Percentiles rank a stretch among this genome's conserved stretches.
Conservation (phyloP, 768 basidiomycete species). For the Hysterangium stoloniferum region DNA sequence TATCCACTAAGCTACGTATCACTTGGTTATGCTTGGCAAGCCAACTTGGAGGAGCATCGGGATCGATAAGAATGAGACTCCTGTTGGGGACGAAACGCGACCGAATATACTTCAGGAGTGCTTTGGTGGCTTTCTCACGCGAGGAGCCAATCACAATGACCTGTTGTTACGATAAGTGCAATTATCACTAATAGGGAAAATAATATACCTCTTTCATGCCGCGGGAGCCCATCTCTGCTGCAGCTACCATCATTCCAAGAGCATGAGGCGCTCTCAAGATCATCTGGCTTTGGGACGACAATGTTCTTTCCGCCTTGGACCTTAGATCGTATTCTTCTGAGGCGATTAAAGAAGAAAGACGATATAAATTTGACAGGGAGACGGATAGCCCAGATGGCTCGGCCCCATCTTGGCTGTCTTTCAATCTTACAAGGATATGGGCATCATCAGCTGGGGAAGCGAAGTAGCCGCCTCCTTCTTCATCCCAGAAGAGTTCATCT, state of each 20-base stretch:
- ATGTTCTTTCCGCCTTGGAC: conserved; percentile 2
- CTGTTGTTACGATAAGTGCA: not conserved
- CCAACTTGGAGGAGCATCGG: not conserved
- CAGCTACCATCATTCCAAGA: conserved; percentile 5
- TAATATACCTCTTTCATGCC: conserved; percentile 2
- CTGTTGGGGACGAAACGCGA: conserved; percentile 3
- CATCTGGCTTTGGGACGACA: conserved; percentile 6
- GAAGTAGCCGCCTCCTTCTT: conserved; percentile 32
- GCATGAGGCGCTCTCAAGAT: conserved; percentile 1
- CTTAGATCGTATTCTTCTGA: not conserved
- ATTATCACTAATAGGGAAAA: not conserved
- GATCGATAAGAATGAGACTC: conserved; percentile 4
- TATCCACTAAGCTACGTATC: not conserved
- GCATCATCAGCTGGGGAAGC: conserved; percentile 27
- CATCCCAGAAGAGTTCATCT: conserved; percentile 33
- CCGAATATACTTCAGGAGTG: not conserved
- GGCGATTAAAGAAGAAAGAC: conserved; percentile 13
- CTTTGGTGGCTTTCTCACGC: not conserved
- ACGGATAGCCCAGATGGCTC: conserved; percentile 20
- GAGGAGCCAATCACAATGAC: not conserved
- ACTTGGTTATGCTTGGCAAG: conserved; percentile 3
- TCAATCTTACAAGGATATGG: conserved; percentile 31
- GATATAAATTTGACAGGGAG: conserved; percentile 22
- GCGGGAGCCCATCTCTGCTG: not conserved
- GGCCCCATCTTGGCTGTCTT: conserved; percentile 30